A percentile compares a stretch with the other conserved stretches of the same genome.
These are phyloP conservation scores for Naumovozyma castellii DNA, from an alignment of 805 yeast species.

Conservation along the genomic window DNA sequence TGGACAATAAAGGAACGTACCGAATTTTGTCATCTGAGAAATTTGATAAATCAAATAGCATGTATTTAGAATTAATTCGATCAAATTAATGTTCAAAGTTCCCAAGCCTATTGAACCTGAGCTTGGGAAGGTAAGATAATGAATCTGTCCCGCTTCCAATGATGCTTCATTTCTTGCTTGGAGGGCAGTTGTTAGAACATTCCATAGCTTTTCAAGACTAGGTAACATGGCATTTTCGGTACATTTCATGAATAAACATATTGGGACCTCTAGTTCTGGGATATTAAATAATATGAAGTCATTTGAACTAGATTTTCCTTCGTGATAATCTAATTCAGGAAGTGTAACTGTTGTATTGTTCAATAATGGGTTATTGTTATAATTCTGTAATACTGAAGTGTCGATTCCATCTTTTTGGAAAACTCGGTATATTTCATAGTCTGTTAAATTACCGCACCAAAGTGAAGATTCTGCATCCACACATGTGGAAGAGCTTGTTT, in stretches of 20 bases:
- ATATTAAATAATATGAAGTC: slow-evolving; percentile 34
- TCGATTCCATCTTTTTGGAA: slow-evolving; percentile 3
- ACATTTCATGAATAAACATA: slow-evolving; percentile 42
- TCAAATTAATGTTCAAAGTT: slow-evolving; percentile 53
- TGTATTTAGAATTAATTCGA: slow-evolving; percentile 62
- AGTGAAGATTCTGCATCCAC: slow-evolving; percentile 37
- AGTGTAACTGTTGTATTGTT: slow-evolving; percentile 41
- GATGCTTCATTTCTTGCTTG: not conserved
- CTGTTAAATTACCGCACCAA: slow-evolving; percentile 81
- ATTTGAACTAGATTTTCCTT: slow-evolving; percentile 11
- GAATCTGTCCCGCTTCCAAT: not conserved
- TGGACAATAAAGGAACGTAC: slow-evolving; percentile 60
- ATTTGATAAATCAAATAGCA: slow-evolving; percentile 38
- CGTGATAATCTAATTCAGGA: slow-evolving; percentile 21
- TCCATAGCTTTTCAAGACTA: slow-evolving; percentile 25
- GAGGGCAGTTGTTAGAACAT: too few relatives aligned
- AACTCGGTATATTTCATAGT: slow-evolving; percentile 38
- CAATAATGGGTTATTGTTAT: not conserved
- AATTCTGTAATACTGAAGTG: slow-evolving; percentile 2
- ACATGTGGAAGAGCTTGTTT: slow-evolving; percentile 72
- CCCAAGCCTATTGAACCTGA: slow-evolving; percentile 78
- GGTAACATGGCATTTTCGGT: slow-evolving; percentile 53
- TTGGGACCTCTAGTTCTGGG: slow-evolving; percentile 39
- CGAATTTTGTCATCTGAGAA: slow-evolving; percentile 21
- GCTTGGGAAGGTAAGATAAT: slow-evolving; percentile 61